Base-by-base conservation (phyloP, 768 basidiomycete species). In the Xerocomus potaroensis region DNA sequence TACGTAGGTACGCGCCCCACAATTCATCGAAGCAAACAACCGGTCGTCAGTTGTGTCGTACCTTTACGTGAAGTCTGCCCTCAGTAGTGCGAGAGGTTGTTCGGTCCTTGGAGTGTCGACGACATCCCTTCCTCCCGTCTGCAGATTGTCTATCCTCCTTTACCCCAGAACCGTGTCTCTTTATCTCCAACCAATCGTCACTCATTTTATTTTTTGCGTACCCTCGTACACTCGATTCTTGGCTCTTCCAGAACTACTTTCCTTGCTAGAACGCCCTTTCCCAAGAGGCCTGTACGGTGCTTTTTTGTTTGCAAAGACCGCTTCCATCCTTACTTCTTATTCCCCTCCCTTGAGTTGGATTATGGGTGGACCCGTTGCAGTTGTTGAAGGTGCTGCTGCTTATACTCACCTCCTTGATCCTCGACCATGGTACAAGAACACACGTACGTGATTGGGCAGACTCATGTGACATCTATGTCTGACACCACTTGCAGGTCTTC, bases 341-440 rank as follows among this genome's bases (percentile, higher is more conserved):
- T 12, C 23, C 1, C 24, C 24, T 14, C 11, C 12, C 27, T 32
- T 33, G 22, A 36, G 18, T 41, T 56, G 50, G 53, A 74, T 51
- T 59, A 84, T 84, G 80, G 81, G 69, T 62, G 79, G 79, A 62
- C 70, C 75, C 51, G 74, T 70, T 45, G 69, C 68, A 42, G 65
- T 59, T 45, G 46, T 32, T 15, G 36, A 67, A 40, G 51, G 54
- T 12, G n/a, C 29, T 27, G 68, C 69, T 40, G 73, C 70, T 33
- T 80, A 76, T 52, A 61, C 62, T 26, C 76, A 79, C 50, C 72
- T 83, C 47, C 51, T 84, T 49, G 76, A 85, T 62, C 79, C 81
- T 16, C 76, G 66, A 54, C 72, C 79, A 59, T 87, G 83, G 83
- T 81, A 81, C 67, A 84, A 80, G 71, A 85, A 86, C 69, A 75